Evolutionary conservation across 2,329 filamentous ascomycete genomes (phyloP).

Genomic region (Fusarium staphyleae): DNA sequence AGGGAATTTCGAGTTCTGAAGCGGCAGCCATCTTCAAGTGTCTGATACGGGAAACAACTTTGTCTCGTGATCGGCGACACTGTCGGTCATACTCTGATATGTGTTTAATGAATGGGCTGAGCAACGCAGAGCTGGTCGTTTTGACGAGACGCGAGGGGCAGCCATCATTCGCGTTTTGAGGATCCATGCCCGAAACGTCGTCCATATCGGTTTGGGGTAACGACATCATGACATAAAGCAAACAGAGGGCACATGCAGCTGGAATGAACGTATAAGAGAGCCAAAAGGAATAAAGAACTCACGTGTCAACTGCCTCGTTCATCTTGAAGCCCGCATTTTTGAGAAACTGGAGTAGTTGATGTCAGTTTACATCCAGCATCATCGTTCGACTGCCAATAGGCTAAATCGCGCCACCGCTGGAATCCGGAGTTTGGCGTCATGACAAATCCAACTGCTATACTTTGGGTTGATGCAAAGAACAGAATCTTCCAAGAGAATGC

Average conservation of each 20-base stretch:
- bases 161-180: slow-evolving; percentile 14
- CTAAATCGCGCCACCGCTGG: slow-evolving; percentile 31
- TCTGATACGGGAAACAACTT: slow-evolving; percentile 29
- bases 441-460: not conserved
- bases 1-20: not conserved
- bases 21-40: slow-evolving; percentile 17
- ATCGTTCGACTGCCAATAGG: slow-evolving; percentile 20
- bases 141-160: slow-evolving; percentile 18
- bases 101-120: slow-evolving; percentile 41
- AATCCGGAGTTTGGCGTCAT: slow-evolving; percentile 20
- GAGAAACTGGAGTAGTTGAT: slow-evolving; percentile 50
- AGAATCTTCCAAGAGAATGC: slow-evolving; percentile 1
- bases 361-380: slow-evolving; percentile 36
- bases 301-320: slow-evolving; percentile 64
- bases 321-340: slow-evolving; percentile 59
- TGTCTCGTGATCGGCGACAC: slow-evolving; percentile 49
- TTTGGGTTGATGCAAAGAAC: not conserved
- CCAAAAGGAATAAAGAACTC: slow-evolving; percentile 49
- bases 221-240: slow-evolving; percentile 3
- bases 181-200: slow-evolving; percentile 14
- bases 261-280: slow-evolving; percentile 22
- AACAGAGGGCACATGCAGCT: slow-evolving; percentile 4
- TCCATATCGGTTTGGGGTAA: slow-evolving; percentile 16
- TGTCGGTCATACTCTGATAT: slow-evolving; percentile 49
- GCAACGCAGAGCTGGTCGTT: slow-evolving; percentile 42